Evolutionary conservation across 129 eudicot species (phyloP).

Genomic region (Flaveria ramosissima): DNA sequence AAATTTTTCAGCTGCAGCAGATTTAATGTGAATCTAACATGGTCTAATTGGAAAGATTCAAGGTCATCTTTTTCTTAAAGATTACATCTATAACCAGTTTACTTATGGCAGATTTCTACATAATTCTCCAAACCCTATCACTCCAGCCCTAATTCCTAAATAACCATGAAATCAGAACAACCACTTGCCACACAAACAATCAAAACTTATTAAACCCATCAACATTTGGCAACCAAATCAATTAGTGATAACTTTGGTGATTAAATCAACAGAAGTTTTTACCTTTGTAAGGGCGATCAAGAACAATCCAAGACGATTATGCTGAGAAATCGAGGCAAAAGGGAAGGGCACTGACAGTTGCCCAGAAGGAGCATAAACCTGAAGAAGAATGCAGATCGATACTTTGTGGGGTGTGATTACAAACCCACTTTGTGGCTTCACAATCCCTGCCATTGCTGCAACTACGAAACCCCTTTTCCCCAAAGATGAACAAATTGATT

Average conservation of each 20-base stretch:
- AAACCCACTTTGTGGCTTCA: conserved; percentile 62
- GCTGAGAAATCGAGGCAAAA: conserved; percentile 79
- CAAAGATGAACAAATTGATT: background rate
- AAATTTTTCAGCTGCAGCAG: background rate
- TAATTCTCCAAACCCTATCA: background rate
- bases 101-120: background rate
- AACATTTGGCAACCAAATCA: background rate
- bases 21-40: background rate
- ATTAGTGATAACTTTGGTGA: background rate
- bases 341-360: conserved; percentile 67
- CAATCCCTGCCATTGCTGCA: conserved; percentile 54
- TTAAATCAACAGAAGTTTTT: background rate
- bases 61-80: background rate
- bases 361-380: conserved; percentile 78
- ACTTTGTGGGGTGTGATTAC: conserved; percentile 83
- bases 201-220: background rate
- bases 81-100: background rate
- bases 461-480: conserved; percentile 18
- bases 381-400: conserved; percentile 65
- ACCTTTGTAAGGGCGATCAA: conserved; percentile 74
- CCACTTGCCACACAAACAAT: background rate
- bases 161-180: background rate
- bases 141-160: background rate
- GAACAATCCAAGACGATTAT: conserved; percentile 74
- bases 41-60: no score